Base-by-base conservation (phyloP, 768 basidiomycete genomes). In the Collybia mongolica region DNA sequence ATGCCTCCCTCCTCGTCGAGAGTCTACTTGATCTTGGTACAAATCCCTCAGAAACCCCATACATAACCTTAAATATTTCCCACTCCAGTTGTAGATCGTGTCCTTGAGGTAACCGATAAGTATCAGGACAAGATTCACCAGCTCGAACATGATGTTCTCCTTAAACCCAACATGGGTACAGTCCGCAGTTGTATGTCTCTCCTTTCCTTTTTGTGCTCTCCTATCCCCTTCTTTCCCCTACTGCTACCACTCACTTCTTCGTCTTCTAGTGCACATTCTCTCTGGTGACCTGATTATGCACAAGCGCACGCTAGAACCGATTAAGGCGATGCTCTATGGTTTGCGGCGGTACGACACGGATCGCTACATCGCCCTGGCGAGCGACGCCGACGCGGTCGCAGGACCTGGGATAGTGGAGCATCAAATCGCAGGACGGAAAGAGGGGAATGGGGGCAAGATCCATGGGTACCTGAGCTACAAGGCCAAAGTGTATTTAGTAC, bases 221-320 rank as follows among this genome's bases (percentile, higher is more conserved):
- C 7, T n/a, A n/a, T n/a, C n/a, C n/a, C n/a, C n/a, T n/a, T n/a
- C n/a, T n/a, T n/a, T n/a, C n/a, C n/a, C n/a, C n/a, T n/a, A n/a
- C n/a, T n/a, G n/a, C n/a, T n/a, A n/a, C n/a, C n/a, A n/a, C n/a
- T 32, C 11, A 32, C 7, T 12, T 32, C 11, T 12, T 32, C 32
- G 11, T 32, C 32, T 32, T 32, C 11, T 44, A 86, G 86, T 89
- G 46, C 87, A 90, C 60, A 83, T 90, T 47, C 69, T 88, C 11
- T 84, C 84, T 26, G 86, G 85, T 11, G 85, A 90, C 58, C 72
- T 89, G 8, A 82, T 83, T 45, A 68, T 86, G 53, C 83, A 84
- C 62, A 88, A 86, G 60, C 77, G 86, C 15, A 86, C 86, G 3
- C 72, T 88, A 4, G 80, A 84, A 23, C 86, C 87, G 0, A 76